Percentiles rank a stretch among this genome's conserved stretches.
phyloP scores from a whole-genome alignment of 2,329 filamentous ascomycete genomes.

The Paecilomyces niveus region DNA sequence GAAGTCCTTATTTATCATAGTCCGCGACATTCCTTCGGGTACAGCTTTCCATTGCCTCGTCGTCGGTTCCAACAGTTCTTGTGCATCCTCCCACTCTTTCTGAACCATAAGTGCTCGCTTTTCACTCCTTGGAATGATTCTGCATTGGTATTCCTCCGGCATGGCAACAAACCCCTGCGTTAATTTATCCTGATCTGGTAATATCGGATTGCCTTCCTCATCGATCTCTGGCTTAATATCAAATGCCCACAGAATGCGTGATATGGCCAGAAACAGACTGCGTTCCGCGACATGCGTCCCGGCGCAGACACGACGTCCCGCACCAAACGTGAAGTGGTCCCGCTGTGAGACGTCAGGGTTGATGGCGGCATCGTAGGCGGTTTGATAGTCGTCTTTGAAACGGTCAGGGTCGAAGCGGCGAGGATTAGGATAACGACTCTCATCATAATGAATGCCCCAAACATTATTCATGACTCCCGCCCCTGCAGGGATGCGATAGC shows the following conservation, averaged over 20 bases:
- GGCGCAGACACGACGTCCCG: constrained; percentile 51
- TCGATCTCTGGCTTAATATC: constrained; percentile 27
- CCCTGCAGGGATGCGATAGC: constrained; percentile 41
- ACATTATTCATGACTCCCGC: constrained; percentile 41
- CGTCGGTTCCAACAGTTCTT: not conserved
- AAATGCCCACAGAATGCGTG: constrained; percentile 45
- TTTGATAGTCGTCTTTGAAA: constrained; percentile 6
- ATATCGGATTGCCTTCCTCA: constrained; percentile 22
- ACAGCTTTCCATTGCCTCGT: not conserved
- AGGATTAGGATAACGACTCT: constrained; percentile 16
- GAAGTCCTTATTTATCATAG: not conserved
- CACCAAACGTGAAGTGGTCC: constrained; percentile 51
- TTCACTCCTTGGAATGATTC: constrained; percentile 6
- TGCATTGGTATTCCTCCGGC: constrained; percentile 29
- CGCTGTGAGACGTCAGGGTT: constrained; percentile 37
- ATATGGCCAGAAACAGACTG: constrained; percentile 41
- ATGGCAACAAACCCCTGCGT: constrained; percentile 40
- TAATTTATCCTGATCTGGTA: constrained; percentile 33
- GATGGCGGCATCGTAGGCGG: constrained; percentile 25
- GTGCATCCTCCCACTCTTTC: constrained; percentile 19
- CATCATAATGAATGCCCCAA: constrained; percentile 38
- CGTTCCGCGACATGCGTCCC: constrained; percentile 50
- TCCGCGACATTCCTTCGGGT: not conserved
- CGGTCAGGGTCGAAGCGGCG: constrained; percentile 22
- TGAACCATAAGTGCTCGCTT: constrained; percentile 12